These are phyloP conservation scores for Lycium ferocissimum DNA, from an alignment of 257 asterid species.

Conservation along the genomic window DNA sequence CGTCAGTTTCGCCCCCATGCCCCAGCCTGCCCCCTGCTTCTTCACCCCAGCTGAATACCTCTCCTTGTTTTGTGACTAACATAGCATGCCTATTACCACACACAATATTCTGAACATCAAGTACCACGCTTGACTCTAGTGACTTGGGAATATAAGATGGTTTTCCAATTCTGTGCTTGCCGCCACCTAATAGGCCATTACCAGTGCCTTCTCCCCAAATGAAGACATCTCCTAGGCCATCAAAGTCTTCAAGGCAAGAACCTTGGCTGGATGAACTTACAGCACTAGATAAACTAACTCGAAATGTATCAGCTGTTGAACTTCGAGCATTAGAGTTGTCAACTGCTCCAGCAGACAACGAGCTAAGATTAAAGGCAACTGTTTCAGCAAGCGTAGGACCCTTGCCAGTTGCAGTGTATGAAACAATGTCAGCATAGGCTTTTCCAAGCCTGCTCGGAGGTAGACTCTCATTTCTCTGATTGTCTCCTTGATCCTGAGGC, in stretches of 20 bases:
- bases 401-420: conserved; percentile 68
- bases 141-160: conserved; percentile 68
- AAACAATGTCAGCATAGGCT: conserved; percentile 73
- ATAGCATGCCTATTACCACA: conserved; percentile 77
- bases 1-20: conserved; percentile 72
- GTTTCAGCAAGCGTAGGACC: conserved; percentile 50
- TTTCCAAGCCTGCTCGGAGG: conserved; percentile 73
- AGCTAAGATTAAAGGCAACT: conserved; percentile 37
- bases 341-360: conserved; percentile 41
- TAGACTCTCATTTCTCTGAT: conserved; percentile 49
- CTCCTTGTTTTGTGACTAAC: conserved; percentile 83
- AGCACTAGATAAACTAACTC: conserved; percentile 90
- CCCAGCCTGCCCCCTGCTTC: conserved; percentile 85
- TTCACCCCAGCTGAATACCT: conserved; percentile 91
- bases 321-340: conserved; percentile 58
- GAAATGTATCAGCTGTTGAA: conserved; percentile 63
- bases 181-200: conserved; percentile 72
- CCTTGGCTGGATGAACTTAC: conserved; percentile 93
- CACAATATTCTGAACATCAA: conserved; percentile 68
- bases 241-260: conserved; percentile 78
- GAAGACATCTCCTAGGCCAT: conserved; percentile 80
- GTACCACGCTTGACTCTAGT: conserved; percentile 71
- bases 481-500: conserved; percentile 63
- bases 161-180: conserved; percentile 45
- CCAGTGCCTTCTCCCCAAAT: conserved; percentile 89